A percentile compares a stretch with the other conserved stretches of the same genome.
These are phyloP conservation scores for Sophora flavescens DNA, from an alignment of 306 rosid genomes.

Conservation along the genomic window DNA sequence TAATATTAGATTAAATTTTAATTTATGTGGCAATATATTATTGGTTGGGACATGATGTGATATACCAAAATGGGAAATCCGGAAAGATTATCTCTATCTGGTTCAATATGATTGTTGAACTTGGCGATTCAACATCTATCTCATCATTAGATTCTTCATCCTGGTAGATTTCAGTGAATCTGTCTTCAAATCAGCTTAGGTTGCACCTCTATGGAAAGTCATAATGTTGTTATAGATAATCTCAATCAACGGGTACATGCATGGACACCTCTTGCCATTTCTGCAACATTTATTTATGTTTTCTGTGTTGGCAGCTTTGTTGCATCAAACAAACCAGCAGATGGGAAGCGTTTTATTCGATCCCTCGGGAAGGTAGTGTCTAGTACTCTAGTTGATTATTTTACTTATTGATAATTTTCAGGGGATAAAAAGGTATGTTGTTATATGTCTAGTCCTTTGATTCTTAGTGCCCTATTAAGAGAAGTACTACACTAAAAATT, in stretches of 20 bases:
- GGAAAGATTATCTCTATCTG: no score
- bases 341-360: constrained; percentile 82
- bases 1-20: no score
- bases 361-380: constrained; percentile 80
- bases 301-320: constrained; percentile 69
- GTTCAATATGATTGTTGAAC: constrained; percentile 1
- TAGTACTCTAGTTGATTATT: background rate
- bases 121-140: background rate
- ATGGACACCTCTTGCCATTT: background rate
- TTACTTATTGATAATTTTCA: constrained; percentile 20
- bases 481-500: background rate
- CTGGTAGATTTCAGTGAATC: background rate
- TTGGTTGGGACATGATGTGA: no score
- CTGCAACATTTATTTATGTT: constrained; percentile 10
- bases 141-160: constrained; percentile 7
- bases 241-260: background rate
- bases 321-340: constrained; percentile 76
- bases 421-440: background rate
- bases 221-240: background rate
- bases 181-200: background rate
- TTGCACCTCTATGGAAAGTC: background rate
- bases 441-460: background rate
- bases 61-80: no score
- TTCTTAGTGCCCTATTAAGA: background rate
- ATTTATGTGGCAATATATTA: no score